A percentile compares a stretch with the other conserved stretches of the same genome.
Evolutionary conservation across 805 yeast genomes (phyloP).

Genomic region (Scheffersomyces stipitis): DNA sequence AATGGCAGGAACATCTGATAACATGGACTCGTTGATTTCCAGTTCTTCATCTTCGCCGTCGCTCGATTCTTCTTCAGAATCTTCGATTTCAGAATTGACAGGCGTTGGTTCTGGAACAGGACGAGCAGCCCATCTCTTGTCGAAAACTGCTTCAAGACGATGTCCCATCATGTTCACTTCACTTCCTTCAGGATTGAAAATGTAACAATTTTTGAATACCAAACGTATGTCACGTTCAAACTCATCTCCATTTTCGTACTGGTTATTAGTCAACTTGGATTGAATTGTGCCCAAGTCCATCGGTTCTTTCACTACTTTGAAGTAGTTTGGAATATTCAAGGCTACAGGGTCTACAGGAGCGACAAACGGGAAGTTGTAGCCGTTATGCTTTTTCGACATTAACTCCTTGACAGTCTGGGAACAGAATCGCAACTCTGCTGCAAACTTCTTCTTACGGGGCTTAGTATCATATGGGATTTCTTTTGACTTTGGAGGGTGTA

Average conservation of each 20-base stretch:
- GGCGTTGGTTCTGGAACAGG: conserved; percentile 67
- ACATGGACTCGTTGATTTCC: conserved; percentile 51
- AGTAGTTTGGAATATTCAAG: conserved; percentile 86
- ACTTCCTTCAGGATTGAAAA: conserved; percentile 94
- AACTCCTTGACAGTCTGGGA: conserved; percentile 80
- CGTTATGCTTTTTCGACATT: conserved; percentile 76
- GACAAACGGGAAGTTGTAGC: conserved; percentile 84
- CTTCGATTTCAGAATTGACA: conserved; percentile 44
- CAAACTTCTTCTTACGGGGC: conserved; percentile 89
- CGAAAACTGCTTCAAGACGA: conserved; percentile 80
- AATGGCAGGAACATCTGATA: conserved; percentile 84
- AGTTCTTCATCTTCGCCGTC: conserved; percentile 54
- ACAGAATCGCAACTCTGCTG: conserved; percentile 86
- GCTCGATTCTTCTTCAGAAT: conserved; percentile 31
- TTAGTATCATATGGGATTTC: conserved; percentile 88
- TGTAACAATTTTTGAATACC: conserved; percentile 85
- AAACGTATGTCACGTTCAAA: conserved; percentile 81
- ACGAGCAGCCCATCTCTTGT: conserved; percentile 79
- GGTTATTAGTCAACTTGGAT: conserved; percentile 77
- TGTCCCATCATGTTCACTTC: conserved; percentile 97
- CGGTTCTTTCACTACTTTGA: conserved; percentile 83
- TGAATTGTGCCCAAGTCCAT: conserved; percentile 92
- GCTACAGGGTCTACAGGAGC: conserved; percentile 96
- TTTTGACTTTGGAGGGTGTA: conserved; percentile 94
- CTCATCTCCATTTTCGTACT: conserved; percentile 85